Conservation (phyloP, 164 flowering plant genomes). For the Saururus chinensis region DNA sequence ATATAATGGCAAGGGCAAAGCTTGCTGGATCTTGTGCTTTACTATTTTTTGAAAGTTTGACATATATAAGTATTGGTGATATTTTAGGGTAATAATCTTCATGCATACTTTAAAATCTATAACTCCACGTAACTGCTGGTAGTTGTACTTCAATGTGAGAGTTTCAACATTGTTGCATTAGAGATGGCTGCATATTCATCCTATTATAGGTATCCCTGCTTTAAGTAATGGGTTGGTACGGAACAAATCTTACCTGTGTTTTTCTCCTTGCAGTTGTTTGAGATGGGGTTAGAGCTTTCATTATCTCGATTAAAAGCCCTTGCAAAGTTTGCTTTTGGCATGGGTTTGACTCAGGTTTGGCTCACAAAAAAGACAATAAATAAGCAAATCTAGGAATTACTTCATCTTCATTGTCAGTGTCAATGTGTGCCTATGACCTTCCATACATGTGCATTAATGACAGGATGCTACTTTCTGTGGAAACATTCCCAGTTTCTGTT, state of each 20-base stretch:
- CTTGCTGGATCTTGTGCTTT: no score
- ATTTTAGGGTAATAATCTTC: no score
- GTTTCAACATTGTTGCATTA: no score
- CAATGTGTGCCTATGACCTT: neutral
- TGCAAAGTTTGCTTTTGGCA: slow-evolving; percentile 95
- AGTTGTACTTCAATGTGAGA: no score
- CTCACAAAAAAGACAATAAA: neutral
- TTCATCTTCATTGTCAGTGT: neutral
- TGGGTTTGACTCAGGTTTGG: slow-evolving; percentile 90
- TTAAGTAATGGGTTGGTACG: neutral
- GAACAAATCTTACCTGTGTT: neutral
- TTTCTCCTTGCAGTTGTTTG: slow-evolving; percentile 64
- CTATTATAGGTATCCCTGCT: neutral
- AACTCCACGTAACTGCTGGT: no score
- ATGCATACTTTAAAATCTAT: no score
- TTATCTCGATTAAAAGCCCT: slow-evolving; percentile 89
- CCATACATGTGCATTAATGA: neutral
- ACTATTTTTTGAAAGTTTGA: no score
- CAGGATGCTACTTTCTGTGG: neutral
- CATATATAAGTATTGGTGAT: no score
- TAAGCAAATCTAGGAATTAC: neutral
- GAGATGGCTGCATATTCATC: neutral
- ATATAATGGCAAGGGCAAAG: no score
- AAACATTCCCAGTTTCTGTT: neutral
- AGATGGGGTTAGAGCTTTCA: slow-evolving; percentile 99